Percentiles rank a stretch among this genome's conserved stretches.
phyloP scores from a whole-genome alignment of 2,329 filamentous ascomycete genomes.

The Penicillium oxalicum region DNA sequence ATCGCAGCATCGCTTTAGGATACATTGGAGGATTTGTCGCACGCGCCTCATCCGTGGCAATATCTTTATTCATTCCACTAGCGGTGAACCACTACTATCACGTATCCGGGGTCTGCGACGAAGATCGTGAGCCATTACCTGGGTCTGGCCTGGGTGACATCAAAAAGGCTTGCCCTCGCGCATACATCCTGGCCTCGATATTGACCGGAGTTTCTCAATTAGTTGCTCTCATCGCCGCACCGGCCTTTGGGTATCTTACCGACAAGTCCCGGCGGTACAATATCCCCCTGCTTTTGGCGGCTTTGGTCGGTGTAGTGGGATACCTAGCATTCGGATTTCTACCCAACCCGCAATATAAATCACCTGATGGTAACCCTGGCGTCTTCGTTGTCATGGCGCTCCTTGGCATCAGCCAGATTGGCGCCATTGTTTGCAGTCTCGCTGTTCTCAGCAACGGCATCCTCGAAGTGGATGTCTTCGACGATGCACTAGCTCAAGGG shows the following conservation, averaged over 20 bases:
- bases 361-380: constrained; percentile 59
- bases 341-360: constrained; percentile 66
- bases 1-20: constrained; percentile 73
- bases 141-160: constrained; percentile 51
- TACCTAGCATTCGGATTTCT: constrained; percentile 73
- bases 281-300: constrained; percentile 65
- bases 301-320: constrained; percentile 67
- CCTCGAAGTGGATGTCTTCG: constrained; percentile 40
- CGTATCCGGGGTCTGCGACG: constrained; percentile 67
- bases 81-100: constrained; percentile 91
- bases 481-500: constrained; percentile 14
- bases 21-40: constrained; percentile 95
- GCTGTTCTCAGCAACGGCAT: constrained; percentile 79
- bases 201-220: constrained; percentile 86
- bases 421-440: constrained; percentile 92
- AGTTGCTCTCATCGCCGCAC: constrained; percentile 75
- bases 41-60: constrained; percentile 86
- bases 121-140: constrained; percentile 26
- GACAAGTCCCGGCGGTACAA: constrained; percentile 62
- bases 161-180: constrained; percentile 75
- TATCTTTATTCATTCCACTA: constrained; percentile 89
- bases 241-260: constrained; percentile 80
- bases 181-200: constrained; percentile 81
- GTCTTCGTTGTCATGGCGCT: constrained; percentile 74
- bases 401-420: constrained; percentile 89